phyloP scores from a whole-genome alignment of 805 yeast species.

The Candida ficus region DNA sequence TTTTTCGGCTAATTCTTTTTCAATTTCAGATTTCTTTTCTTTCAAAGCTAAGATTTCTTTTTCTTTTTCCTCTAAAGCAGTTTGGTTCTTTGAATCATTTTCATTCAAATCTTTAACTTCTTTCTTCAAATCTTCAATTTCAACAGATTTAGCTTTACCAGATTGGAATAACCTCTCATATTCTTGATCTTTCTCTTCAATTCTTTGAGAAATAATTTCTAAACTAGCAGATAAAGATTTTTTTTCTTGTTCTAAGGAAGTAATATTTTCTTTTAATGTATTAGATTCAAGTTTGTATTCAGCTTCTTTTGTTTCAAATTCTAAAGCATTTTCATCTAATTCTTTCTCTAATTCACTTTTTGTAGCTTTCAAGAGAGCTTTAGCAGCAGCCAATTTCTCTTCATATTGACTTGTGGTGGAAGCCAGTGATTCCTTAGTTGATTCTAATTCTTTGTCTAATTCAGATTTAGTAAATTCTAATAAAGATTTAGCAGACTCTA shows the following conservation, averaged over 20 bases:
- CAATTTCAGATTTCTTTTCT: not conserved
- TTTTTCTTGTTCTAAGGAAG: conserved; percentile 27
- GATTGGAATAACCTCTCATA: conserved; percentile 15
- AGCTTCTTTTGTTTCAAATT: conserved; percentile 26
- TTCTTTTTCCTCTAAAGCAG: not conserved
- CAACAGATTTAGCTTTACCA: conserved; percentile 9
- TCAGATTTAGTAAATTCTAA: no score
- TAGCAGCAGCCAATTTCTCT: not conserved
- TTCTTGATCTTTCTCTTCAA: conserved; percentile 24
- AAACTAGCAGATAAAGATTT: conserved; percentile 28
- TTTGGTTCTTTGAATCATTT: not conserved
- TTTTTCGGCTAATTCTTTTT: conserved; percentile 4
- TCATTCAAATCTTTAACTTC: not conserved
- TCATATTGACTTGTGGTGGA: no score
- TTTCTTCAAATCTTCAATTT: conserved; percentile 6
- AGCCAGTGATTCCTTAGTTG: no score
- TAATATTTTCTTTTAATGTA: conserved; percentile 23
- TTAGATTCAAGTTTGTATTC: conserved; percentile 23
- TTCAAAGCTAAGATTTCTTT: not conserved
- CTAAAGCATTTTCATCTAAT: conserved; percentile 23
- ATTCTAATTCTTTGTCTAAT: not conserved
- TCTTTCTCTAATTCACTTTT: conserved; percentile 17
- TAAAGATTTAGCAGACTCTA: not conserved
- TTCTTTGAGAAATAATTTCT: conserved; percentile 29
- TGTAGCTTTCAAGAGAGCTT: not conserved